Percentiles rank a stretch among this genome's conserved stretches.
Evolutionary conservation across 2,329 filamentous ascomycete genomes (phyloP).

Genomic region (Gaeumannomyces tritici): DNA sequence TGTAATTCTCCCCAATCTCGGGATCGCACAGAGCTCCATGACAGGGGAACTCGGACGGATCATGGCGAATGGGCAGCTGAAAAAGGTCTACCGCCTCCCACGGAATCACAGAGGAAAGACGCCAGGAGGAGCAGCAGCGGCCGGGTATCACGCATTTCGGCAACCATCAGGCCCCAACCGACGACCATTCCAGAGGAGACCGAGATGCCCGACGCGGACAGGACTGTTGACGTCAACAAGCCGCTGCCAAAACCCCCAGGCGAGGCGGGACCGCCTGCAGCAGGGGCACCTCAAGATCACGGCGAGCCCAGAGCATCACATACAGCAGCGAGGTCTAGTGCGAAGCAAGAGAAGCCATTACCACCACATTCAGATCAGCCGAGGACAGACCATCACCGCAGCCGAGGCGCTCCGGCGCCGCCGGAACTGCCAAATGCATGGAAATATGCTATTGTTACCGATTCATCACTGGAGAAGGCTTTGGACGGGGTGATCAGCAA

Average conservation of each 20-base stretch:
- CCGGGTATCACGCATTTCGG: background rate
- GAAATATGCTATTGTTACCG: constrained; percentile 12
- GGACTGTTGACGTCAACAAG: background rate
- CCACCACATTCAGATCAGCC: background rate
- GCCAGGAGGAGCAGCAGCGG: background rate
- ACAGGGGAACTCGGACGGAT: background rate
- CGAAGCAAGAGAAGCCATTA: background rate
- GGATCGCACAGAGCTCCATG: background rate
- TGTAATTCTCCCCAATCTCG: background rate
- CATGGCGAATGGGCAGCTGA: background rate
- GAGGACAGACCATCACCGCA: background rate
- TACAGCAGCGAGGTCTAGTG: background rate
- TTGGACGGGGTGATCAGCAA: constrained; percentile 17
- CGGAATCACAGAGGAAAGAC: background rate
- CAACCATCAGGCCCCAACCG: background rate
- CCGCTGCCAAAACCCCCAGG: constrained; percentile 1
- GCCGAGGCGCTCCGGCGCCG: background rate
- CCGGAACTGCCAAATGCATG: constrained; percentile 14
- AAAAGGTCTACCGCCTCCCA: background rate
- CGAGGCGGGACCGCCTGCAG: background rate
- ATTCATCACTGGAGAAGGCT: constrained; percentile 17
- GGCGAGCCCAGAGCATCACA: background rate
- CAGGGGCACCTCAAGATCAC: background rate
- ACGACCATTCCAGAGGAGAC: background rate
- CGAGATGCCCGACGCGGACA: background rate